Conservation (phyloP, 177 flowering plant species). For the Vitis hybrid region DNA sequence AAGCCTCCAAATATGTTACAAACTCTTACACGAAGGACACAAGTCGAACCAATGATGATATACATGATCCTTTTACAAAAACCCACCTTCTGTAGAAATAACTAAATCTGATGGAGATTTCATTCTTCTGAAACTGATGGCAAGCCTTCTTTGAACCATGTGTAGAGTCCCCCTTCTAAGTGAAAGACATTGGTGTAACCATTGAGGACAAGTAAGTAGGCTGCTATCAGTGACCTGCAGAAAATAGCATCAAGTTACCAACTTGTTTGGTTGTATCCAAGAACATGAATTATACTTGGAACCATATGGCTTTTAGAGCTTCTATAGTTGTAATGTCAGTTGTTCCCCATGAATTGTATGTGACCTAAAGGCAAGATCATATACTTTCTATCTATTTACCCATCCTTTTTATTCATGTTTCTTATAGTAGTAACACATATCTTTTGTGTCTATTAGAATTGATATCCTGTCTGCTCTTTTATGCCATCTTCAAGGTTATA, state of each 20-base stretch:
- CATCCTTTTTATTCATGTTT: too few relatives aligned
- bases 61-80: not conserved
- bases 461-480: too few relatives aligned
- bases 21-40: not conserved
- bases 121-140: slow-evolving; percentile 63
- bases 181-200: slow-evolving; percentile 82
- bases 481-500: too few relatives aligned
- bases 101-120: slow-evolving; percentile 2
- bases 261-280: too few relatives aligned
- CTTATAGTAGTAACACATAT: too few relatives aligned
- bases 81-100: not conserved
- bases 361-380: too few relatives aligned
- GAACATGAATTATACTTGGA: too few relatives aligned
- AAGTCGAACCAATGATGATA: not conserved
- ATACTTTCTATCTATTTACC: too few relatives aligned
- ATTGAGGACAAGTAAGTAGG: slow-evolving; percentile 88
- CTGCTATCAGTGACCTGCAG: slow-evolving; percentile 93
- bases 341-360: too few relatives aligned
- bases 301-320: too few relatives aligned
- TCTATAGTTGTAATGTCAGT: not conserved
- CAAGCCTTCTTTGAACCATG: slow-evolving; percentile 78
- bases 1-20: not conserved
- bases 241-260: not conserved
- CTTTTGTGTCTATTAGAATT: too few relatives aligned
- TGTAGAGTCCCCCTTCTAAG: slow-evolving; percentile 86